A percentile compares a stretch with the other conserved stretches of the same genome.
phyloP scores from a whole-genome alignment of 306 rosid species.

The Coriaria nepalensis region DNA sequence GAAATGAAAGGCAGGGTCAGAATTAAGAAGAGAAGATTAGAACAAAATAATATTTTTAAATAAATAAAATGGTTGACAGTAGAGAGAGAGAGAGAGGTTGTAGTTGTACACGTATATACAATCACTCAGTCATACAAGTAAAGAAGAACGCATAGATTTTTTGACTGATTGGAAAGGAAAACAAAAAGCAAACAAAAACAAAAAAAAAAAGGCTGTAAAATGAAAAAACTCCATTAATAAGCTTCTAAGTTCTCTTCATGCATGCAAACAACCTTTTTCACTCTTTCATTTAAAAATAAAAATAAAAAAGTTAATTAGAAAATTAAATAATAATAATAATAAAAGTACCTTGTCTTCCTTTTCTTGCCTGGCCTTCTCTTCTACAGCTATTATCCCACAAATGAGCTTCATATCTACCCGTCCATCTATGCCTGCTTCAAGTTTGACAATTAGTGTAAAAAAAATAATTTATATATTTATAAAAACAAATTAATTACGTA shows the following conservation, averaged over 20 bases:
- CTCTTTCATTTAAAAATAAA: background rate
- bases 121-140: slow-evolving; percentile 53
- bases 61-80: no score
- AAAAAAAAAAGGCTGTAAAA: no score
- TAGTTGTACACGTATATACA: slow-evolving; percentile 17
- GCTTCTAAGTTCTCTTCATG: no score
- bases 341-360: slow-evolving; percentile 95
- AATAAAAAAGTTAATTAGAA: no score
- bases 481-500: slow-evolving; percentile 4
- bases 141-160: background rate
- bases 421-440: slow-evolving; percentile 77
- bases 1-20: slow-evolving; percentile 6
- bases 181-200: no score
- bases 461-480: background rate
- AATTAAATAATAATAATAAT: background rate
- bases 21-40: slow-evolving; percentile 13
- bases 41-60: background rate
- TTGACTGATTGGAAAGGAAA: slow-evolving; percentile 20
- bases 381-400: slow-evolving; percentile 99
- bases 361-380: slow-evolving; percentile 96
- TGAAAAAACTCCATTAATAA: no score
- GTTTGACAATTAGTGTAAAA: no score
- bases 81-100: no score
- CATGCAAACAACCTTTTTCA: background rate
- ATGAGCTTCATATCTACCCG: slow-evolving; percentile 99